Base-by-base conservation (phyloP, 1,139 yeast genomes). In the Yarrowia galli region DNA sequence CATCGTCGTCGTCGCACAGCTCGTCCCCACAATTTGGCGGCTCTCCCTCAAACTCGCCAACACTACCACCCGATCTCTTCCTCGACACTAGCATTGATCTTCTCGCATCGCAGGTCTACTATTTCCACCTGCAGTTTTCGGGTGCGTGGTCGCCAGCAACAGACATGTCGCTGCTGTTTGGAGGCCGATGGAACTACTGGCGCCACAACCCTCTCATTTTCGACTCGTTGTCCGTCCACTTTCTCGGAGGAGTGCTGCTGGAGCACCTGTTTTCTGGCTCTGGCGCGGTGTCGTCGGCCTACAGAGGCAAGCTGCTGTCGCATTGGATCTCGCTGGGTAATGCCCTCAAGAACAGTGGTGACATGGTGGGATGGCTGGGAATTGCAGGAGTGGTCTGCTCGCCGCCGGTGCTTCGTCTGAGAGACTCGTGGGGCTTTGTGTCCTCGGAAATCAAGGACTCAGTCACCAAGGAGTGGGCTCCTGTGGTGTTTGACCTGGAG, bases 331-430 rank as follows among this genome's bases (percentile, higher is more conserved):
- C 88, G 71, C 81, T 93, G 63, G 98, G 98, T 6, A 87, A 91
- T 71, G 80, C 83, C 43, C 84, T 93, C 70, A 96, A 92, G 74
- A 86, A 86, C 71, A 81, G 86, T 35, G 99, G 99, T 65, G 97
- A 95, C 75, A 91, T 92, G 95, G 93, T 93, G 0, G 89, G 96
- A 38, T 95, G 98, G 98, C 80, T 92, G 45, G 97, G 97, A 1
- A 88, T 93, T 72, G 92, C 97, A 1, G 88, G 96, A 0, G 84
- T 90, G 1, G 83, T 93, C 2, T 88, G 97, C 73, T 91, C 97
- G 0, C 87, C 89, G 68, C 96, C 98, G 0, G 83, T 93, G 3
- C 79, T 93, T 69, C 83, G 99, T 71, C 80, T 95, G 66, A 81
- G 85, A 35, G 84, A 85, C 70, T 84, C 92, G 3, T 95, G 99